Base-by-base conservation (phyloP, 768 basidiomycete genomes). In the Mycena chlorophos region DNA sequence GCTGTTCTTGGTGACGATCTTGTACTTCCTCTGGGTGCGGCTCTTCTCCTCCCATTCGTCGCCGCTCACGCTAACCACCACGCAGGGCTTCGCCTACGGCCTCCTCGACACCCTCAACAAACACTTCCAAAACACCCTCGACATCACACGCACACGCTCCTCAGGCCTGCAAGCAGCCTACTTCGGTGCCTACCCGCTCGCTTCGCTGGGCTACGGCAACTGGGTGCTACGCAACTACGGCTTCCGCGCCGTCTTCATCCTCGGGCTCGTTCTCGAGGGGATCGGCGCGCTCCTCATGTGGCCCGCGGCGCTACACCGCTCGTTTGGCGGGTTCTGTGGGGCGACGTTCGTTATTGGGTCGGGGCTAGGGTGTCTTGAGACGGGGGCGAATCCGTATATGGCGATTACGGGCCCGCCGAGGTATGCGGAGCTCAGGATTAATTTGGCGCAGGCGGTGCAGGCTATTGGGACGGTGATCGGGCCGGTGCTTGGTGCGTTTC, bases 351-450 rank as follows among this genome's bases (percentile, higher is more conserved):
- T 72, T 29, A 72, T 72, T 34, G 71, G 70, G 3, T 70, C 69
- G 51, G 71, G 71, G 0, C 59, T 72, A 5, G 71, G 71, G 2
- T 65, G 66, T 23, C 57, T 72, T 10, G 71, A 72, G 50, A 69
- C 69, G 2, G 71, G 68, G 23, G 70, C 70, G 26, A 72, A 72
- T 49, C 71, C 71, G 1, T 72, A 71, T 52, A 72, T 72, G 71
- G 71, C 71, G 19, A 70, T 71, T 20, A 71, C 70, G 2, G 71
- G 71, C n/a, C 71, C 71, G 12, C 71, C 71, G 4, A 65, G 56
- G 29, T 69, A 70, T 51, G 66, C 71, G 19, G 71, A 72, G 51
- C 54, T 72, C 6, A 62, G 71, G 14, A 70, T 72, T 51, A 72
- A 72, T 49, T 53, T 70, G 10, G 71, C 71, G n/a, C 71, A 72